phyloP scores from a whole-genome alignment of 495 filamentous ascomycete species.

The Penicillium psychrofluorescens region DNA sequence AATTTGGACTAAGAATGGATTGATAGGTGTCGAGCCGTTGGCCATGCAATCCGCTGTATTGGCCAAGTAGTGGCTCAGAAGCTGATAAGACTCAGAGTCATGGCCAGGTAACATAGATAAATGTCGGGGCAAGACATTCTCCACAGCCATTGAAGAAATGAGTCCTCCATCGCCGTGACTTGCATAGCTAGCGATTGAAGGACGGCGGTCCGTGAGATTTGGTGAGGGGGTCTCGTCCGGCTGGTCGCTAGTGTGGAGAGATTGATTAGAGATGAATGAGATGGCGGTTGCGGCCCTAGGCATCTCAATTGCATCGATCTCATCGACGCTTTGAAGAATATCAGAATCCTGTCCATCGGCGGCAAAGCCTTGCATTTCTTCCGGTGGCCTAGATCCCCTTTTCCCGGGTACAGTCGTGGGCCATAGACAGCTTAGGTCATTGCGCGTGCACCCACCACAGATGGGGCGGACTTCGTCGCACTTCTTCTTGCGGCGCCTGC shows the following conservation, averaged over 20 bases:
- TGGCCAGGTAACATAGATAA: constrained; percentile 29
- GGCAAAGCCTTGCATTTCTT: not conserved
- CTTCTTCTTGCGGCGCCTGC: constrained; percentile 87
- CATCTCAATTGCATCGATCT: constrained; percentile 3
- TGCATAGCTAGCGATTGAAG: no score
- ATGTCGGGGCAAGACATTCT: constrained; percentile 18
- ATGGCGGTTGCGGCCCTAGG: constrained; percentile 6
- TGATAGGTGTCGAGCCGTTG: constrained; percentile 30
- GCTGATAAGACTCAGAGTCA: constrained; percentile 23
- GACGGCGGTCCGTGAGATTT: not conserved
- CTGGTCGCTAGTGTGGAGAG: not conserved
- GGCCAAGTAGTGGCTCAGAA: constrained; percentile 29
- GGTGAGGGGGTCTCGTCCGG: not conserved
- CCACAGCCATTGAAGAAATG: constrained; percentile 5
- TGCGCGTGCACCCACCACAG: constrained; percentile 49
- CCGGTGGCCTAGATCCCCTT: constrained; percentile 4
- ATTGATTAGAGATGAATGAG: constrained; percentile 9
- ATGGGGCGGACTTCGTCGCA: constrained; percentile 77
- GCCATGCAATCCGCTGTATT: constrained; percentile 34
- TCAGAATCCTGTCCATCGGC: constrained; percentile 3
- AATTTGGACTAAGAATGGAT: constrained; percentile 31
- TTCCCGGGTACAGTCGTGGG: constrained; percentile 15
- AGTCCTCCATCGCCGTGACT: not conserved
- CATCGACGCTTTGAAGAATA: constrained; percentile 3
- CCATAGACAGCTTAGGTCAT: constrained; percentile 28